Evolutionary conservation across 2,329 filamentous ascomycete genomes (phyloP).

Genomic region (Fusarium nurragi): DNA sequence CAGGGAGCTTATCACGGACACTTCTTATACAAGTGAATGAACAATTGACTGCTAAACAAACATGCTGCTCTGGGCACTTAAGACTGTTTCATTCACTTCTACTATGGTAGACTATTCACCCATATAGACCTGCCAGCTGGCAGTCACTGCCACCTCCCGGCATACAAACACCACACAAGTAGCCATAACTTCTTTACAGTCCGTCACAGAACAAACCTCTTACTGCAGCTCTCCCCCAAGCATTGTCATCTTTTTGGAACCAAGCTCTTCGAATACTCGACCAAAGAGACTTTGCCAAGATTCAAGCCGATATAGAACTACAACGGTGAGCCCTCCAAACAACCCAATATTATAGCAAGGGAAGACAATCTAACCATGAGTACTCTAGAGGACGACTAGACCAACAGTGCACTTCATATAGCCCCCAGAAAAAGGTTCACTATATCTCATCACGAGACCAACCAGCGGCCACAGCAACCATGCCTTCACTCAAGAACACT

Average conservation of each 20-base stretch:
- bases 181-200: background rate
- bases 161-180: background rate
- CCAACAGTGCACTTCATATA: background rate
- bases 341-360: background rate
- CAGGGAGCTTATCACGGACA: background rate
- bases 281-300: background rate
- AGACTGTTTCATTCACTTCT: background rate
- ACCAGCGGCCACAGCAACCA: background rate
- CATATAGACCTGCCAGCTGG: background rate
- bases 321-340: background rate
- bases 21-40: background rate
- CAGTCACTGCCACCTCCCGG: conserved; percentile 15
- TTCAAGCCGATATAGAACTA: background rate
- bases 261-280: background rate
- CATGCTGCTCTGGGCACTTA: too few species aligned
- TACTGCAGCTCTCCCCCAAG: background rate
- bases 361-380: background rate
- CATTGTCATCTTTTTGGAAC: background rate
- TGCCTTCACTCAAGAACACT: background rate
- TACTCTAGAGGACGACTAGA: background rate
- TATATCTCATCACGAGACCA: background rate
- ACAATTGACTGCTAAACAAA: background rate
- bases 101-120: background rate
- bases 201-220: background rate
- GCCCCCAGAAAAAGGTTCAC: too few species aligned